Conservation (phyloP, 441 rosid genomes). For the Mallotus japonicus region DNA sequence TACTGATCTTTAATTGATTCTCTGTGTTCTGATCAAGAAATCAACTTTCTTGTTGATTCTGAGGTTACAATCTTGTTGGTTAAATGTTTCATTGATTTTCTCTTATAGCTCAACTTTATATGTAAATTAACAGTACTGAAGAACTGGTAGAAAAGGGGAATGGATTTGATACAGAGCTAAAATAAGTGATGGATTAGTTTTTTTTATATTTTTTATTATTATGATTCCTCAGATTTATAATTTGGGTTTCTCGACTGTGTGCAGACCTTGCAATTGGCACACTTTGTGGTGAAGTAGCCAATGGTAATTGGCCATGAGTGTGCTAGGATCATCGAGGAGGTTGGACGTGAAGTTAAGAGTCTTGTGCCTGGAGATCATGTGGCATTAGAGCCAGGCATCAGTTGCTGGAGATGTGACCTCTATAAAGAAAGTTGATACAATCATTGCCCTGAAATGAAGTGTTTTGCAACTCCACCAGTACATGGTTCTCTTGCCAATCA, state of each 20-base stretch:
- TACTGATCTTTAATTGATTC: too few species aligned
- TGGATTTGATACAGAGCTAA: not conserved
- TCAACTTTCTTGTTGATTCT: too few species aligned
- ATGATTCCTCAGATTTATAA: conserved; percentile 5
- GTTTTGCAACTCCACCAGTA: conserved; percentile 82
- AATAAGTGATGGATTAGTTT: not conserved
- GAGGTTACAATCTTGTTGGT: too few species aligned
- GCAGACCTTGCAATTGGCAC: conserved; percentile 65
- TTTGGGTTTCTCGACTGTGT: conserved; percentile 2
- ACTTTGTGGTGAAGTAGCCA: conserved; percentile 80
- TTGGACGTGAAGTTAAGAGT: conserved; percentile 65
- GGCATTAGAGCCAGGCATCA: conserved; percentile 85
- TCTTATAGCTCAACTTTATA: not conserved
- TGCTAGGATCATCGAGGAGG: conserved; percentile 79
- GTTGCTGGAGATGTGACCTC: conserved; percentile 68
- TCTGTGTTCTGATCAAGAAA: too few species aligned
- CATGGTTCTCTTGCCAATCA: conserved; percentile 90
- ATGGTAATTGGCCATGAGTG: conserved; percentile 96
- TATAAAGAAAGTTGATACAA: conserved; percentile 84
- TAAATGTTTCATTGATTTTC: too few species aligned
- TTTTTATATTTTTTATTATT: not conserved
- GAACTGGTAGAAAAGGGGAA: not conserved
- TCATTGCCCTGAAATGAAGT: conserved; percentile 88
- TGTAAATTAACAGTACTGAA: not conserved
- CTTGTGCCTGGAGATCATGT: conserved; percentile 69